Conservation (phyloP, 495 filamentous ascomycete species). For the Hypoxylon subgilvum region DNA sequence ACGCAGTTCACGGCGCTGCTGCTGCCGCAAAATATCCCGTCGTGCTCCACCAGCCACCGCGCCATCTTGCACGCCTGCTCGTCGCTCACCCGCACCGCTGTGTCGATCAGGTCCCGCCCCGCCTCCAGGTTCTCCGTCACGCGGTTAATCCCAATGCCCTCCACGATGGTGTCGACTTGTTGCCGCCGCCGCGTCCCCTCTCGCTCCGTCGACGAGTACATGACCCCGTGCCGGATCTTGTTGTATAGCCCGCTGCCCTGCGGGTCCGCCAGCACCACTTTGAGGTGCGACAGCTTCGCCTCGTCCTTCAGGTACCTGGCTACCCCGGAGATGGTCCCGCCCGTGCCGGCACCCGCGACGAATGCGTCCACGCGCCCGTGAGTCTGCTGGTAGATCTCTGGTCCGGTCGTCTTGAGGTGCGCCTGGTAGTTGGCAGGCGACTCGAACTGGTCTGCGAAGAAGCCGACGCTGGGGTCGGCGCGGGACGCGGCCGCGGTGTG, state of each 20-base stretch:
- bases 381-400: slow-evolving; percentile 85
- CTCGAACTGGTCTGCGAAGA: slow-evolving; percentile 98
- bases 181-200: slow-evolving; percentile 87
- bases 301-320: slow-evolving; percentile 78
- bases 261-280: slow-evolving; percentile 88
- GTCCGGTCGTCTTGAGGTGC: slow-evolving; percentile 82
- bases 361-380: slow-evolving; percentile 82
- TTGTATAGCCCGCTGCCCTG: slow-evolving; percentile 95
- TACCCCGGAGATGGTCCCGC: slow-evolving; percentile 90
- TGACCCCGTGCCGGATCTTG: slow-evolving; percentile 86
- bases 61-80: slow-evolving; percentile 92
- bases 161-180: slow-evolving; percentile 95
- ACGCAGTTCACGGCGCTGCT: slow-evolving; percentile 96
- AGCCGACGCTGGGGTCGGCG: slow-evolving; percentile 63
- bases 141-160: slow-evolving; percentile 93
- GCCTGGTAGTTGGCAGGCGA: slow-evolving; percentile 83
- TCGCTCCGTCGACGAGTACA: slow-evolving; percentile 86
- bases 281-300: slow-evolving; percentile 51
- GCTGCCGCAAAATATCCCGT: slow-evolving; percentile 93
- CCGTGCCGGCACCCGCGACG: slow-evolving; percentile 93
- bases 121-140: slow-evolving; percentile 90
- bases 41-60: slow-evolving; percentile 90
- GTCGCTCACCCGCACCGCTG: slow-evolving; percentile 91
- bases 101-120: slow-evolving; percentile 81
- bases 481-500: slow-evolving; percentile 57